phyloP scores from a whole-genome alignment of 176 grass and related monocot genomes.

The Musa schizocarpa region DNA sequence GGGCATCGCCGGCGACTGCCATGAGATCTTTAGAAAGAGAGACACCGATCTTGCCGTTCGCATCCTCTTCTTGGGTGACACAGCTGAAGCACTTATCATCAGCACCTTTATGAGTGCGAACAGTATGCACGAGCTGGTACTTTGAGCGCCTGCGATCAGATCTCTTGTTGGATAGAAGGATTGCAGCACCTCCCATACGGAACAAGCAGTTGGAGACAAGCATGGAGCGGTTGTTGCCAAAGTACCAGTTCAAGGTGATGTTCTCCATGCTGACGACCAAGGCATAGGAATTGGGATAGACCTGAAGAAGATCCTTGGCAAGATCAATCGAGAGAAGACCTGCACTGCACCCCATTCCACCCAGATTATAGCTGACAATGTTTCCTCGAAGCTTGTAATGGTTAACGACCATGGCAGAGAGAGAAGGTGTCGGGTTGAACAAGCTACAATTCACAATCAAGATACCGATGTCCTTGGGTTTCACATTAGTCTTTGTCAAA shows the following conservation, averaged over 20 bases:
- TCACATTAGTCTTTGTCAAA: conserved; percentile 52
- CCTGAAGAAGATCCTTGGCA: conserved; percentile 75
- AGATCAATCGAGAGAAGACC: conserved; percentile 62
- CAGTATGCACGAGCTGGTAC: conserved; percentile 72
- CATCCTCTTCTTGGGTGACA: conserved; percentile 82
- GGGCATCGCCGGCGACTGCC: conserved; percentile 77
- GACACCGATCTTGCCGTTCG: conserved; percentile 36
- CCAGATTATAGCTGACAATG: conserved; percentile 69
- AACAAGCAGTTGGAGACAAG: conserved; percentile 90
- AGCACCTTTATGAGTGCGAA: conserved; percentile 74
- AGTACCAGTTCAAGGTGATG: conserved; percentile 94
- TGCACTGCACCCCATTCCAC: conserved; percentile 86
- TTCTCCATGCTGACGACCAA: conserved; percentile 89
- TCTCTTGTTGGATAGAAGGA: conserved; percentile 62
- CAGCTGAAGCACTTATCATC: conserved; percentile 74
- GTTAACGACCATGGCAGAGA: conserved; percentile 83
- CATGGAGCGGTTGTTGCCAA: conserved; percentile 79
- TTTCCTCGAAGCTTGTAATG: conserved; percentile 85
- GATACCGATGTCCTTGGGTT: conserved; percentile 69
- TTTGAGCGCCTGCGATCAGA: conserved; percentile 44
- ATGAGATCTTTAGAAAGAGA: conserved; percentile 91
- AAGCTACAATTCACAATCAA: conserved; percentile 83
- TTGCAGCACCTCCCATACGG: conserved; percentile 74
- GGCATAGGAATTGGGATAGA: conserved; percentile 61
- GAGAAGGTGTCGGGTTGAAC: conserved; percentile 88